Percentiles rank a stretch among this genome's conserved stretches.
Evolutionary conservation across 768 basidiomycete species (phyloP).

Genomic region (Phylloporus arenicola): DNA sequence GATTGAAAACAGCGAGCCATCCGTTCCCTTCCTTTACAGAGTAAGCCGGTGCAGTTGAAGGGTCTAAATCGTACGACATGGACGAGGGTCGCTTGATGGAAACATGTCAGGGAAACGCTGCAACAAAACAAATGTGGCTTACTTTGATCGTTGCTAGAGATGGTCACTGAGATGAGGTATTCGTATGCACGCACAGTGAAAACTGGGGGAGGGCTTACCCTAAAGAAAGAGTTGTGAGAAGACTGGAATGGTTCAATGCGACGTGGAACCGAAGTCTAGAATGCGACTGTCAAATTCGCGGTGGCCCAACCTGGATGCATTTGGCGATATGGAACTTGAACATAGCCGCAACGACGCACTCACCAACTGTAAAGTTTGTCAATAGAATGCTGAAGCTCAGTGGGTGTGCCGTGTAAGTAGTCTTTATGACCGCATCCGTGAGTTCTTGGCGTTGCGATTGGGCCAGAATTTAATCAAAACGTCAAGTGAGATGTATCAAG

Average conservation of each 20-base stretch:
- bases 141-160: not conserved
- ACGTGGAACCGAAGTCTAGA: not conserved
- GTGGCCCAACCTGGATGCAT: not conserved
- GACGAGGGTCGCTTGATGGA: not conserved
- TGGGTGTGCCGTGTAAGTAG: not conserved
- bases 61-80: constrained; percentile 27
- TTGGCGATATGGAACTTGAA: not conserved
- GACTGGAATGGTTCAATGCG: not conserved
- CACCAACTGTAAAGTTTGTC: not conserved
- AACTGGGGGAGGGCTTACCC: not conserved
- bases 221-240: not conserved
- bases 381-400: not conserved
- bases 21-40: constrained; percentile 44
- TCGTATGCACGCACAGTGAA: not conserved
- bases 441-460: too few relatives aligned
- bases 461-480: not conserved
- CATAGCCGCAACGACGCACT: not conserved
- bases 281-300: not conserved
- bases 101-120: constrained; percentile 4
- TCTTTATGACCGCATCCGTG: too few relatives aligned
- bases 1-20: constrained; percentile 52
- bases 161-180: not conserved
- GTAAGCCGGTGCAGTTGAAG: constrained; percentile 23
- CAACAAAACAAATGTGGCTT: not conserved
- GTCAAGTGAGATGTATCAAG: not conserved